A percentile compares a stretch with the other conserved stretches of the same genome.
Conservation (phyloP, 768 basidiomycete species). For the Lentinula sp. region DNA sequence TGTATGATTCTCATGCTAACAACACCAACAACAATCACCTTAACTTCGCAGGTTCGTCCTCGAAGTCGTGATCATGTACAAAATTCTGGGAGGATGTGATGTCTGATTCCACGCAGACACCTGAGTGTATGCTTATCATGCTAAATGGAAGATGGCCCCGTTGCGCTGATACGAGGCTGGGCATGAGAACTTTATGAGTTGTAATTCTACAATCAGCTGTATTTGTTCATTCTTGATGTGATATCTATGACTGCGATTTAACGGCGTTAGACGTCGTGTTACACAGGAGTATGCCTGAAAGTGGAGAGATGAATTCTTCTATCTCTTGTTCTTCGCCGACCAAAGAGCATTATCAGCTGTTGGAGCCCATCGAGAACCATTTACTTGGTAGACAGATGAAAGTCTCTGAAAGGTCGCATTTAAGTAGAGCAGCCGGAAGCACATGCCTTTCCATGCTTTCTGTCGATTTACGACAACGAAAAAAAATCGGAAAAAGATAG, state of each 20-base stretch:
- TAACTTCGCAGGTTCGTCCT: conserved; percentile 9
- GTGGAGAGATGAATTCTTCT: too few relatives aligned
- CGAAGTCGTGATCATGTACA: conserved; percentile 5
- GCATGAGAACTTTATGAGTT: too few relatives aligned
- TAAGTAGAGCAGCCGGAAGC: not conserved
- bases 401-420: not conserved
- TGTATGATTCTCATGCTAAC: not conserved
- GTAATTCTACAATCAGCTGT: not conserved
- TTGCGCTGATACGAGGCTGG: too few relatives aligned
- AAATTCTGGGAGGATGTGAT: not conserved
- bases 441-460: too few relatives aligned
- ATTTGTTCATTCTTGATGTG: not conserved
- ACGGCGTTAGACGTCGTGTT: not conserved
- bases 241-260: too few relatives aligned
- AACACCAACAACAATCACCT: not conserved
- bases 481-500: too few relatives aligned
- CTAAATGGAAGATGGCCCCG: too few relatives aligned
- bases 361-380: not conserved
- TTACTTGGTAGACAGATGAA: not conserved
- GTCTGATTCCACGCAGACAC: not conserved
- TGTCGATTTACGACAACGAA: too few relatives aligned
- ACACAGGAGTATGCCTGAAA: not conserved
- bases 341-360: not conserved
- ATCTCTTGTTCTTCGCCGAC: not conserved
- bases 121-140: not conserved